These are phyloP conservation scores for Boletus sensibilis DNA, from an alignment of 768 basidiomycete species.

Conservation along the genomic window DNA sequence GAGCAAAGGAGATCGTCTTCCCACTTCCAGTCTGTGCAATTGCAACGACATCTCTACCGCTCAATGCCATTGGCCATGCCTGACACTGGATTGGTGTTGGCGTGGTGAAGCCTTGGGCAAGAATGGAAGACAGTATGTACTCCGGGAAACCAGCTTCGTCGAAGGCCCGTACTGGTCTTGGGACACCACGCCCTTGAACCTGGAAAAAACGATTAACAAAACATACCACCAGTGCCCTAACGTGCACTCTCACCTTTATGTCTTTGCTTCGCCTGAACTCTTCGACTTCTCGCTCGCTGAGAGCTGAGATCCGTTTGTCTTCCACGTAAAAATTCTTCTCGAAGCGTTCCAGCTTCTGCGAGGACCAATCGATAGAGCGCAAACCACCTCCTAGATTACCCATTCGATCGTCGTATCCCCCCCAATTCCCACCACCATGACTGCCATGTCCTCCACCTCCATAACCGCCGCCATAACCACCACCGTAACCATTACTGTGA, in stretches of 20 bases:
- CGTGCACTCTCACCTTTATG: slow-evolving; percentile 63
- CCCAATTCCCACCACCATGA: slow-evolving; percentile 34
- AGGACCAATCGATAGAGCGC: slow-evolving; percentile 81
- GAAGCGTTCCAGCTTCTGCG: slow-evolving; percentile 73
- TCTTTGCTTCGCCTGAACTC: slow-evolving; percentile 83
- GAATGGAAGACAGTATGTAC: slow-evolving; percentile 91
- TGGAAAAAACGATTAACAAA: slow-evolving; percentile 30
- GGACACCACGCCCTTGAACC: slow-evolving; percentile 87
- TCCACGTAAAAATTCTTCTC: slow-evolving; percentile 99
- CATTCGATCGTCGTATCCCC: slow-evolving; percentile 64
- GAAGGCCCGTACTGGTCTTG: slow-evolving; percentile 87
- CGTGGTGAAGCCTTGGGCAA: slow-evolving; percentile 84
- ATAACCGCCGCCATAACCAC: slow-evolving; percentile 36
- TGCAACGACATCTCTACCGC: slow-evolving; percentile 90
- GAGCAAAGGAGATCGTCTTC: slow-evolving; percentile 97
- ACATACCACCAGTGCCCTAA: neutral
- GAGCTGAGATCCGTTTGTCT: slow-evolving; percentile 76
- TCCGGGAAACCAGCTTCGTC: slow-evolving; percentile 97
- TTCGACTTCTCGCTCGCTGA: slow-evolving; percentile 82
- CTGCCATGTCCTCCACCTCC: slow-evolving; percentile 29
- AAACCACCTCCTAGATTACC: slow-evolving; percentile 78
- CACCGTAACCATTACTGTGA: slow-evolving; percentile 36
- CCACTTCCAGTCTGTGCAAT: slow-evolving; percentile 99
- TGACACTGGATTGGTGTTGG: slow-evolving; percentile 99
- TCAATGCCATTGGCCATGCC: slow-evolving; percentile 98